Percentiles rank a stretch among this genome's conserved stretches.
phyloP scores from a whole-genome alignment of 176 grass and related monocot genomes.

The Oryza glaberrima region DNA sequence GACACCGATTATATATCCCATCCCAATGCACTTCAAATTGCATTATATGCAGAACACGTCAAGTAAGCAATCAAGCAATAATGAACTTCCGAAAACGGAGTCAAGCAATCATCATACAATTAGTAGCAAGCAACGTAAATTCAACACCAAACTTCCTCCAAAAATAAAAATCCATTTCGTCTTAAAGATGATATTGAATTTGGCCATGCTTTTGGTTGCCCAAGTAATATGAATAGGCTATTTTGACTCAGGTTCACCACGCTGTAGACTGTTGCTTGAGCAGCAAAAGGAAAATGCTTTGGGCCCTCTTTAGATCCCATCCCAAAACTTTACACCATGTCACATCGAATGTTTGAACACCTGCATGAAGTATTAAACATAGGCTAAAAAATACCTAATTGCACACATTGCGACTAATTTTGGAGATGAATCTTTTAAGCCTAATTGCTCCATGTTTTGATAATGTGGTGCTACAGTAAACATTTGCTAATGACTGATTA shows the following conservation, averaged over 20 bases:
- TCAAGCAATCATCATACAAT: background rate
- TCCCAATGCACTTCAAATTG: background rate
- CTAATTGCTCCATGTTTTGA: too few relatives aligned
- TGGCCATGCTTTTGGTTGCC: background rate
- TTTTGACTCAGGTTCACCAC: background rate
- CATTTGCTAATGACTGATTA: too few relatives aligned
- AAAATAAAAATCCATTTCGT: background rate
- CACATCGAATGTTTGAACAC: too few relatives aligned
- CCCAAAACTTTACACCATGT: too few relatives aligned
- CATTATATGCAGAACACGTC: background rate
- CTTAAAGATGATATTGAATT: background rate
- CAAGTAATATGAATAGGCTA: background rate
- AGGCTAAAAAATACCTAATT: too few relatives aligned
- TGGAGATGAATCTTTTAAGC: too few relatives aligned
- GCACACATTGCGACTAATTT: too few relatives aligned
- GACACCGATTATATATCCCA: background rate
- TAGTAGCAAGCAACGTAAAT: background rate
- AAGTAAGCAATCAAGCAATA: background rate
- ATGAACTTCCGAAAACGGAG: background rate
- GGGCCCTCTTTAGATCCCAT: too few relatives aligned
- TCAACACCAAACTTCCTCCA: background rate
- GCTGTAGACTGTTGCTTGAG: conserved; percentile 18
- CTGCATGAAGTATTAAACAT: too few relatives aligned
- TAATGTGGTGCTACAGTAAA: too few relatives aligned
- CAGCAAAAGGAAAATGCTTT: background rate